These are phyloP conservation scores for Psilocybe cyanescens DNA, from an alignment of 768 basidiomycete species.

Conservation along the genomic window DNA sequence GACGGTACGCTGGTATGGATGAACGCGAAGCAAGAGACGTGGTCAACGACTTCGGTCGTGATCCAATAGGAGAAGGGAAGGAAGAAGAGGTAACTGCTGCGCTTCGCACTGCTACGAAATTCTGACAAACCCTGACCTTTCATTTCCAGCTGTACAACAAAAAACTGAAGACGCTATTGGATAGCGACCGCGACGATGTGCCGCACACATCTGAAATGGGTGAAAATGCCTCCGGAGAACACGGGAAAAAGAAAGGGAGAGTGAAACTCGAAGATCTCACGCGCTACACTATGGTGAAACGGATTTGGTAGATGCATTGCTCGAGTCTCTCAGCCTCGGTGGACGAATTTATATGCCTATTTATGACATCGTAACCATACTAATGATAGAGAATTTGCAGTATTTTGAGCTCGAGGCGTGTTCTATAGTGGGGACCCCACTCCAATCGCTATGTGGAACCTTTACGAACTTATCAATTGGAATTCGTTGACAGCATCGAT, in stretches of 20 bases:
- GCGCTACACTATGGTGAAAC: conserved; percentile 94
- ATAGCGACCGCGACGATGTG: conserved; percentile 72
- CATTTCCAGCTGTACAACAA: conserved; percentile 63
- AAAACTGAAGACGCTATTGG: conserved; percentile 73
- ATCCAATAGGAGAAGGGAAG: conserved; percentile 88
- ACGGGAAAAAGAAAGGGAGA: conserved; percentile 54
- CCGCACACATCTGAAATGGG: conserved; percentile 73
- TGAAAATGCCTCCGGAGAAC: conserved; percentile 49
- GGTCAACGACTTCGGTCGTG: conserved; percentile 87
- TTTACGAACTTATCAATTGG: neutral
- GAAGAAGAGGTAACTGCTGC: conserved; percentile 71
- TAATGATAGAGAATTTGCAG: conserved; percentile 10
- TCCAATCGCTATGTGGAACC: neutral
- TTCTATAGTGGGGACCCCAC: neutral
- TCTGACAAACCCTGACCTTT: neutral
- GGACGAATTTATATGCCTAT: conserved; percentile 10
- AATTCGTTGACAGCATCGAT: neutral
- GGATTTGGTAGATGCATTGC: conserved; percentile 63
- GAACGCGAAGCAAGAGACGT: conserved; percentile 71
- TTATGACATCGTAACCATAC: neutral
- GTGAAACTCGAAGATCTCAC: conserved; percentile 88
- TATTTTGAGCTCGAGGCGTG: neutral
- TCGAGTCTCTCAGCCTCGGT: neutral
- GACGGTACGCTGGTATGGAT: conserved; percentile 78
- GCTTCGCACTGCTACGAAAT: neutral